Percentiles rank a stretch among this genome's conserved stretches.
phyloP scores from a whole-genome alignment of 108 stramenopile species.

The Craspedostauros australis region DNA sequence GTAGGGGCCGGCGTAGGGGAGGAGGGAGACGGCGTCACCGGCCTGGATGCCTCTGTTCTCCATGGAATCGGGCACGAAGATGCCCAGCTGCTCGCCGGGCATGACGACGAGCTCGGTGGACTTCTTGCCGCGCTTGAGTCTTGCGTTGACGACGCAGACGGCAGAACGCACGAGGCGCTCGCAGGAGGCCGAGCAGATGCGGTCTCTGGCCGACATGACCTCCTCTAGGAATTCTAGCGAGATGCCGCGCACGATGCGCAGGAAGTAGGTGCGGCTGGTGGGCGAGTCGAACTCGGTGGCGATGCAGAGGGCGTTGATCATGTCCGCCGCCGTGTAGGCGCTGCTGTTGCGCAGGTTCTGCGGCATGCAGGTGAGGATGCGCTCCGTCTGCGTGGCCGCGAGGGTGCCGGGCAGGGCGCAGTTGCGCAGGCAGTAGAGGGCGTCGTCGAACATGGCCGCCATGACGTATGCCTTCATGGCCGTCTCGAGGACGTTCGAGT shows the following conservation, averaged over 20 bases:
- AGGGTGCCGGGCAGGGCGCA: conserved; percentile 78
- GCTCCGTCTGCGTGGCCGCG: conserved; percentile 57
- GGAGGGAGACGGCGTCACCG: conserved; percentile 85
- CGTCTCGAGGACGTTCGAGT: conserved; percentile 68
- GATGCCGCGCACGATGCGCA: conserved; percentile 86
- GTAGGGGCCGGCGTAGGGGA: conserved; percentile 88
- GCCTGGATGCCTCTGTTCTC: conserved; percentile 88
- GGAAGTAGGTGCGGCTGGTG: conserved; percentile 78
- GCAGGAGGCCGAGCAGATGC: conserved; percentile 87
- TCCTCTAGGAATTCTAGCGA: conserved; percentile 88
- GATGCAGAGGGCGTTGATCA: conserved; percentile 88
- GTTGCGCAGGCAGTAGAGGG: conserved; percentile 78
- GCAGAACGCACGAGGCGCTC: conserved; percentile 76
- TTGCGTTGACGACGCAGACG: conserved; percentile 86
- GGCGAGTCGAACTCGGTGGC: conserved; percentile 86
- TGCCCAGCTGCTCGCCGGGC: conserved; percentile 83
- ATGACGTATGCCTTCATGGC: conserved; percentile 88
- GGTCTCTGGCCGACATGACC: conserved; percentile 83
- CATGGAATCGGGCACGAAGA: conserved; percentile 83
- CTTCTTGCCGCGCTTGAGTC: conserved; percentile 75
- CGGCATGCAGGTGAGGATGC: conserved; percentile 74
- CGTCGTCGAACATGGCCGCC: conserved; percentile 91
- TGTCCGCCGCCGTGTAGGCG: conserved; percentile 82
- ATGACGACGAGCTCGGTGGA: conserved; percentile 74
- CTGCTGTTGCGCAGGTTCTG: conserved; percentile 83